These are phyloP conservation scores for Herpetospermum pedunculosum DNA, from an alignment of 306 rosid species.

Conservation along the genomic window DNA sequence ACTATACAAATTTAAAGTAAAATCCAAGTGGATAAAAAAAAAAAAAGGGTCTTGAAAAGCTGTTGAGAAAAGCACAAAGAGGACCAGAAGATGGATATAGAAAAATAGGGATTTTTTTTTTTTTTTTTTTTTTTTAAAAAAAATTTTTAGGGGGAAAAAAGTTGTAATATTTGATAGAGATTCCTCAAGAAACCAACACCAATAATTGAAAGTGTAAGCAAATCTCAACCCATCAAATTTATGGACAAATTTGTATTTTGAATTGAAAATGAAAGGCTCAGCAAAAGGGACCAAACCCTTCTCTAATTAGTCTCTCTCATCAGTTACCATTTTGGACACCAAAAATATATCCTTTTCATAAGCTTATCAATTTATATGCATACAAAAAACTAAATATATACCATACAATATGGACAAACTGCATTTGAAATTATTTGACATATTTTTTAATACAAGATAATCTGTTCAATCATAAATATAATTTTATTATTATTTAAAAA, in stretches of 20 bases:
- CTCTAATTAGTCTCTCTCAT: not conserved
- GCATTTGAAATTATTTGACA: not conserved
- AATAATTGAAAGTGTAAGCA: not conserved
- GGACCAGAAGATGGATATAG: not conserved
- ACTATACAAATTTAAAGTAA: too few relatives aligned
- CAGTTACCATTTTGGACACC: not conserved
- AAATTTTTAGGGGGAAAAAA: not conserved
- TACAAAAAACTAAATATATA: not conserved
- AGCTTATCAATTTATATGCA: not conserved
- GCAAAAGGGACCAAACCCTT: not conserved
- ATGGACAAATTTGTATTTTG: not conserved
- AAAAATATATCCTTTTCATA: conserved; percentile 2
- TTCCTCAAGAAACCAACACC: not conserved
- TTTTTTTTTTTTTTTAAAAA: too few relatives aligned
- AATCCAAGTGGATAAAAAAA: too few relatives aligned
- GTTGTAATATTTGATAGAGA: not conserved
- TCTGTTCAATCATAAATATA: not conserved
- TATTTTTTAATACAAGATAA: not conserved
- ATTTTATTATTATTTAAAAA: not conserved
- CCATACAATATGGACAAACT: not conserved
- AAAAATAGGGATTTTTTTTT: too few relatives aligned
- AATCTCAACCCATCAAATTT: not conserved
- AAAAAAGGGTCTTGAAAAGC: too few relatives aligned
- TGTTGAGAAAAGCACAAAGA: too few relatives aligned
- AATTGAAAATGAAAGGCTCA: not conserved